Base-by-base conservation (phyloP, 495 filamentous ascomycete species). In the Daldinia grandis region DNA sequence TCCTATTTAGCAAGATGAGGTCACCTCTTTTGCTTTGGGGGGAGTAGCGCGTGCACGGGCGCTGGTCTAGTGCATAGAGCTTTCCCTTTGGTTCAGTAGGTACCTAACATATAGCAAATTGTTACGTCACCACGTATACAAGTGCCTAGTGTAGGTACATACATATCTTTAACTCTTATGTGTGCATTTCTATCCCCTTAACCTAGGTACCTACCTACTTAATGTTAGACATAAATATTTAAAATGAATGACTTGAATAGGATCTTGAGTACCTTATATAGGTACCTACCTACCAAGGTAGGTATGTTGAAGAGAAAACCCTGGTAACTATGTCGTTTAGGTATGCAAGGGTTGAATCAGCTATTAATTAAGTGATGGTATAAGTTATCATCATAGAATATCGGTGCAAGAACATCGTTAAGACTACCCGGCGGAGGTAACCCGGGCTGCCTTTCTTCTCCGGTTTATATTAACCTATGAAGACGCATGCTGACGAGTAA, bases 1-100 rank as follows among this genome's bases (percentile, higher is more conserved):
- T 21, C 21, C 28, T 60, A 37, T 9, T 49, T 44, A 15, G 44
- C 30, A 53, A 57, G 62, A 71, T 71, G 68, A 70, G 62, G 67
- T 70, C 67, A 70, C 58, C 25, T 21, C 17, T 38, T 37, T 9
- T 21, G 30, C 17, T 57, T 59, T 58, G 37, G 47, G 47, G 27
- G 28, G 17, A 58, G 19, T 37, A 58, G 17, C 17, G 53, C 19
- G 25, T 7, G 62, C 40, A 37, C 62, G 37, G 51, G 40, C 53
- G 24, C 37, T 50, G 15, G 14, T 21, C 10, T 31, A 59, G 12
- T 59, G 21, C 25, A 4, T 33, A 33, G 60, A 60, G 49, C 56
- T 28, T 60, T 60, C 25, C 49, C n/a, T 19, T 0, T 44, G 42
- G 19, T 47, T 47, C 42, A 38, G 35, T 14, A n/a, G n/a, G n/a